Evolutionary conservation across 495 filamentous ascomycete genomes (phyloP), one percentile per base, ranked within the genome.

Genomic region (Xylaria scruposa): DNA sequence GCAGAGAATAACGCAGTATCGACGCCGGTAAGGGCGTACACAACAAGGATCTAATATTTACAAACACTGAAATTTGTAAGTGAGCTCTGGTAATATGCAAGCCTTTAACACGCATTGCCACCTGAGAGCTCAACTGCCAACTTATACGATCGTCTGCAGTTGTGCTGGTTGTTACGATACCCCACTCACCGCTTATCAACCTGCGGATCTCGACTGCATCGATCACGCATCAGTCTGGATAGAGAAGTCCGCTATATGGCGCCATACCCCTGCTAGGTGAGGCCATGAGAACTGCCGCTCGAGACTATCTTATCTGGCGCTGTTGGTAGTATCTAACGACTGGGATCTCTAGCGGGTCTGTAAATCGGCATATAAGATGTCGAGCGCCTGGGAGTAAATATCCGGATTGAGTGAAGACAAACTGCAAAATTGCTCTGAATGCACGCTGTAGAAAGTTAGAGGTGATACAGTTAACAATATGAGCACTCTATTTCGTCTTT

Each of bases 101-200:
- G 9, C 8, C 33, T 6, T 40, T n/a, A 38, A 60, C 21, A 38
- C 19, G 29, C n/a, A 51, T 40, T 15, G 9, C 46, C 13, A 66
- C 5, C 6, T 38, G 46, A 44, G 63, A 9, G 26, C 44, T 21
- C 1, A 12, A 4, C 29, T 13, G 31, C 36, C n/a, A 47, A 47
- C 24, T 47, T 64, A 53, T 67, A 67, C n/a, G 36, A 31, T 33
- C 15, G 38, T 10, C 26, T 31, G 38, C 24, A 47, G n/a, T 36
- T 51, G 29, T 47, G 31, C 26, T 47, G 6, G 15, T 67, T 36
- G 38, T 47, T 49, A 49, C 62, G 3, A 13, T n/a, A 31, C 44
- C 44, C 63, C 29, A 60, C 58, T 60, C 63, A 38, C 44, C 63
- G 63, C 63, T 67, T 67, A 67, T 67, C 63, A 51, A 33, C 24